phyloP scores from a whole-genome alignment of 371 early-diverging fungal species.

The Mortierella sp. region DNA sequence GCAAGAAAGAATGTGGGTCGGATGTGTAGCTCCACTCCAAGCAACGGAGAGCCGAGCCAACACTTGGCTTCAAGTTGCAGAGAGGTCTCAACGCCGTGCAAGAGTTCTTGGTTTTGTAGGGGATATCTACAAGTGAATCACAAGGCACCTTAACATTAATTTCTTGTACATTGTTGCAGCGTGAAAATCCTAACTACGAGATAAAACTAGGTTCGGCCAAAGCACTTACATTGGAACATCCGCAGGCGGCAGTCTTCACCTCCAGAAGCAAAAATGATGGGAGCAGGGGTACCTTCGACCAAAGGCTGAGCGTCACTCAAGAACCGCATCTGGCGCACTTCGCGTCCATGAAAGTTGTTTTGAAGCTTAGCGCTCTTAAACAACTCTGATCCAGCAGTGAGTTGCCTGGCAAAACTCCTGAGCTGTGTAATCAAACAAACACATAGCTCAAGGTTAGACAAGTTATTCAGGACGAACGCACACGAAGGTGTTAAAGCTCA shows the following conservation, averaged over 20 bases:
- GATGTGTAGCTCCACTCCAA: conserved; percentile 51
- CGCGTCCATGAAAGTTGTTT: conserved; percentile 71
- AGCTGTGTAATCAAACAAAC: conserved; percentile 38
- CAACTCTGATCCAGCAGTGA: conserved; percentile 56
- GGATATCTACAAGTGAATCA: conserved; percentile 39
- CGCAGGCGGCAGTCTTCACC: conserved; percentile 48
- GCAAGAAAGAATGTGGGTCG: conserved; percentile 40
- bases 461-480: not conserved
- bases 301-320: conserved; percentile 40
- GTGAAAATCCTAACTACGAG: conserved; percentile 7
- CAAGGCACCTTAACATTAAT: not conserved
- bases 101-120: conserved; percentile 51
- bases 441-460: not conserved
- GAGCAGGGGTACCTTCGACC: conserved; percentile 33
- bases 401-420: conserved; percentile 64
- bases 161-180: not conserved
- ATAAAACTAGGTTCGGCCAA: conserved; percentile 33
- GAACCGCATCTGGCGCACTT: conserved; percentile 66
- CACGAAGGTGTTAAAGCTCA: too few relatives aligned
- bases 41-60: conserved; percentile 51
- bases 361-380: conserved; percentile 68
- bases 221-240: conserved; percentile 49
- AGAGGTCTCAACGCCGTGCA: conserved; percentile 48
- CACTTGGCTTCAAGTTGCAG: conserved; percentile 51
- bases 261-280: conserved; percentile 41